These are phyloP conservation scores for Alternaria brassicae DNA, from an alignment of 2,329 filamentous ascomycete species.

Conservation along the genomic window DNA sequence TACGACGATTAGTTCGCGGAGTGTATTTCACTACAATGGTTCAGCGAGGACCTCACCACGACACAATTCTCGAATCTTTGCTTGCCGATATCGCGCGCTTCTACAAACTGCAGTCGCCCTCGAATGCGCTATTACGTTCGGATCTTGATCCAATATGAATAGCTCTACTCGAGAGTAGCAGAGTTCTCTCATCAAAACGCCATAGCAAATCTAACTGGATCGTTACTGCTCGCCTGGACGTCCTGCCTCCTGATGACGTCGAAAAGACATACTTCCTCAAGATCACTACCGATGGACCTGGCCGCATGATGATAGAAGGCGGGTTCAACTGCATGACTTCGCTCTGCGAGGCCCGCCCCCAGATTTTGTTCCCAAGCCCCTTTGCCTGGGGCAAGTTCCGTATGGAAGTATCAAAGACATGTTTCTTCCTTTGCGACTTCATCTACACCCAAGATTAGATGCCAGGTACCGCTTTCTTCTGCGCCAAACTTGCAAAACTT, in stretches of 20 bases:
- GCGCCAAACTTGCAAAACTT: neutral
- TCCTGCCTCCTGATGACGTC: neutral
- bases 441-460: neutral
- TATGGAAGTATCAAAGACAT: neutral
- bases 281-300: neutral
- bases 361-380: neutral
- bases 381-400: neutral
- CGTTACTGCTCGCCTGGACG: neutral
- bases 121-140: no score
- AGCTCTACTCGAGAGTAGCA: neutral
- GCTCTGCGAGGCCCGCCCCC: neutral
- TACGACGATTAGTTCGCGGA: no score
- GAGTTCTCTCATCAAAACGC: neutral
- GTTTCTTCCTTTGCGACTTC: neutral
- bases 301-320: neutral
- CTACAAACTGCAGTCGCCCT: no score
- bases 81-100: no score
- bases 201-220: neutral
- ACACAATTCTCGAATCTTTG: no score
- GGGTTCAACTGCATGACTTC: neutral
- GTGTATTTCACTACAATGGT: no score
- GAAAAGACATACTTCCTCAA: neutral
- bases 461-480: neutral
- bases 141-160: neutral
- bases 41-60: no score